Conservation (phyloP, 2,329 filamentous ascomycete genomes). For the Hirsutella minnesotensis region DNA sequence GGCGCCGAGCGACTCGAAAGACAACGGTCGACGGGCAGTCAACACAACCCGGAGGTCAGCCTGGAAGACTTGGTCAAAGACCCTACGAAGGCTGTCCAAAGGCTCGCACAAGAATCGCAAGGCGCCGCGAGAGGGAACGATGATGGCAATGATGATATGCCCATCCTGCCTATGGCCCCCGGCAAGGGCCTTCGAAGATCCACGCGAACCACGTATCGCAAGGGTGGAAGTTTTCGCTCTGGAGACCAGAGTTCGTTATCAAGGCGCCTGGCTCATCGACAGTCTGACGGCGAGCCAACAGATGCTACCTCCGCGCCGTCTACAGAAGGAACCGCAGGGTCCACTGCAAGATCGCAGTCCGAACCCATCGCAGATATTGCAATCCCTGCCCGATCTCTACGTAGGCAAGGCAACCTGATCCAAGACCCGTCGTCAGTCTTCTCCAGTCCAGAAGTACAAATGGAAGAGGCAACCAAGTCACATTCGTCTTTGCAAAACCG, state of each 20-base stretch:
- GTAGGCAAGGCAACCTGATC: slow-evolving; percentile 34
- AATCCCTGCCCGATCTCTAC: slow-evolving; percentile 35
- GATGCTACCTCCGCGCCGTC: slow-evolving; percentile 19
- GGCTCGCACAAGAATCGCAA: slow-evolving; percentile 48
- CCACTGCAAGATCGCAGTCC: slow-evolving; percentile 51
- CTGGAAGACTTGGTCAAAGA: slow-evolving; percentile 77
- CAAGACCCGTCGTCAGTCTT: slow-evolving; percentile 30
- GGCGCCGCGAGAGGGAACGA: slow-evolving; percentile 29
- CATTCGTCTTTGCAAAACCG: no score
- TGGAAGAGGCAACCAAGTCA: slow-evolving; percentile 16
- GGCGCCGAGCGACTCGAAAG: slow-evolving; percentile 70
- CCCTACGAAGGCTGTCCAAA: slow-evolving; percentile 58
- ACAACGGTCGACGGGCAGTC: slow-evolving; percentile 49
- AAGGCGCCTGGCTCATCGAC: slow-evolving; percentile 53
- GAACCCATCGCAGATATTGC: slow-evolving; percentile 56
- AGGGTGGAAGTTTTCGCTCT: slow-evolving; percentile 69
- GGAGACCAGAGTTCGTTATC: slow-evolving; percentile 66
- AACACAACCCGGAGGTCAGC: slow-evolving; percentile 48
- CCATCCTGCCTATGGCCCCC: slow-evolving; percentile 69
- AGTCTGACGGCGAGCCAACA: slow-evolving; percentile 42
- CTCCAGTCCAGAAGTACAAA: slow-evolving; percentile 30
- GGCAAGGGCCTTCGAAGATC: slow-evolving; percentile 78
- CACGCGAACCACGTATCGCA: slow-evolving; percentile 82
- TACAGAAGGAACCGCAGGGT: slow-evolving; percentile 34
- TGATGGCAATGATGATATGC: slow-evolving; percentile 56